These are phyloP conservation scores for Salix udensis DNA, from an alignment of 345 rosid genomes.

Conservation along the genomic window DNA sequence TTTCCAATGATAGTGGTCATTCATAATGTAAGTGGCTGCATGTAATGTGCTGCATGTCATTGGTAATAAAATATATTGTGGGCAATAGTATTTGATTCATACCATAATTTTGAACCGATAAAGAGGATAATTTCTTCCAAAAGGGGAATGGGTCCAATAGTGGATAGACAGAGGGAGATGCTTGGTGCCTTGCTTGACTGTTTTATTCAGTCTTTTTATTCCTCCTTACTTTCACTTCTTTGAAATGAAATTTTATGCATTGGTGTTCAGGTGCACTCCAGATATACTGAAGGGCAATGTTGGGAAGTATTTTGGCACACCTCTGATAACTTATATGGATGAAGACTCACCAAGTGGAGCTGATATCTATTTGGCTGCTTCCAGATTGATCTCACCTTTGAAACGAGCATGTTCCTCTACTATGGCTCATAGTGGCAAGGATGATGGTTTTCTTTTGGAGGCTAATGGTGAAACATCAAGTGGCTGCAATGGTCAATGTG, in stretches of 20 bases:
- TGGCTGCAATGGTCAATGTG: constrained; percentile 31
- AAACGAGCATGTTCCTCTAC: constrained; percentile 43
- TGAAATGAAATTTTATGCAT: not conserved
- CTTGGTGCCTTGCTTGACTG: not conserved
- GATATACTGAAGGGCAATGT: constrained; percentile 40
- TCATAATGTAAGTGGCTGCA: not conserved
- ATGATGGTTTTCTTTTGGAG: constrained; percentile 47
- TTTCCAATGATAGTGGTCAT: not conserved
- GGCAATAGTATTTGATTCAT: not conserved
- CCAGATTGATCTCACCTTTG: constrained; percentile 60
- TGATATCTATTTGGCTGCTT: constrained; percentile 50
- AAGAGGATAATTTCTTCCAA: not conserved
- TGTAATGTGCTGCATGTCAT: not conserved
- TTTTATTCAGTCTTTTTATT: not conserved
- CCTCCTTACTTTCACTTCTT: not conserved
- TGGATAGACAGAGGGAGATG: not conserved
- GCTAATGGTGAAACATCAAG: constrained; percentile 42
- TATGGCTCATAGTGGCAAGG: constrained; percentile 35
- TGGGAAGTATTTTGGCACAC: constrained; percentile 56
- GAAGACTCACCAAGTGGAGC: constrained; percentile 53
- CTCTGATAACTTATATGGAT: constrained; percentile 60
- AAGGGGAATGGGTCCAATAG: not conserved
- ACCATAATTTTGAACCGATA: not conserved
- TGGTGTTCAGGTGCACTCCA: constrained; percentile 37
- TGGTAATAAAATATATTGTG: not conserved